A percentile compares a stretch with the other conserved stretches of the same genome.
Evolutionary conservation across 176 grass and related monocot genomes (phyloP).

Genomic region (Oryza australiensis): DNA sequence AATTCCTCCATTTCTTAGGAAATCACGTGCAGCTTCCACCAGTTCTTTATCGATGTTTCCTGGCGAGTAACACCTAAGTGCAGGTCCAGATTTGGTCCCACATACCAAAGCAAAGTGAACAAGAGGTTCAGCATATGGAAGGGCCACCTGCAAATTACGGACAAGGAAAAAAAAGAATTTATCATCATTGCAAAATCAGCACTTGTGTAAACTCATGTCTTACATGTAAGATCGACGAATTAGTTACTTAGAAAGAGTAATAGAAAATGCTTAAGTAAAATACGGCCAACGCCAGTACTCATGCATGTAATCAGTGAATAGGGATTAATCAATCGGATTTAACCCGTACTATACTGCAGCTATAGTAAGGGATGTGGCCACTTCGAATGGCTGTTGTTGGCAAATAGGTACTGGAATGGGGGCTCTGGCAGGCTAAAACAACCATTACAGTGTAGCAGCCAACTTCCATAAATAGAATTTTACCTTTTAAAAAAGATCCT

Average conservation of each 20-base stretch:
- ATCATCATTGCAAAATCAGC: background rate
- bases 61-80: constrained; percentile 84
- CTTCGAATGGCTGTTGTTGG: background rate
- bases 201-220: background rate
- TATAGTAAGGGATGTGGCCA: background rate
- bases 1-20: constrained; percentile 78
- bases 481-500: background rate
- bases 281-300: background rate
- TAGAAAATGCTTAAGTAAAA: background rate
- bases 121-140: constrained; percentile 83
- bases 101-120: constrained; percentile 96
- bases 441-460: background rate
- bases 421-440: background rate
- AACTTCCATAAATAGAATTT: constrained; percentile 10
- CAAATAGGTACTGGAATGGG: constrained; percentile 1
- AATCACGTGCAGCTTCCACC: constrained; percentile 78
- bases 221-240: background rate
- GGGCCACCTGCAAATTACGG: constrained; percentile 68
- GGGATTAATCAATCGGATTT: background rate
- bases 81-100: constrained; percentile 86
- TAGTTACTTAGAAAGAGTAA: constrained; percentile 16
- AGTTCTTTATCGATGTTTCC: constrained; percentile 94
- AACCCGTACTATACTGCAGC: background rate
- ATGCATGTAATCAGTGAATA: background rate
- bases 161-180: constrained; percentile 18